A percentile compares a stretch with the other conserved stretches of the same genome.
These are phyloP conservation scores for Sporobolomyces roseus DNA, from an alignment of 768 basidiomycete species.

Conservation along the genomic window DNA sequence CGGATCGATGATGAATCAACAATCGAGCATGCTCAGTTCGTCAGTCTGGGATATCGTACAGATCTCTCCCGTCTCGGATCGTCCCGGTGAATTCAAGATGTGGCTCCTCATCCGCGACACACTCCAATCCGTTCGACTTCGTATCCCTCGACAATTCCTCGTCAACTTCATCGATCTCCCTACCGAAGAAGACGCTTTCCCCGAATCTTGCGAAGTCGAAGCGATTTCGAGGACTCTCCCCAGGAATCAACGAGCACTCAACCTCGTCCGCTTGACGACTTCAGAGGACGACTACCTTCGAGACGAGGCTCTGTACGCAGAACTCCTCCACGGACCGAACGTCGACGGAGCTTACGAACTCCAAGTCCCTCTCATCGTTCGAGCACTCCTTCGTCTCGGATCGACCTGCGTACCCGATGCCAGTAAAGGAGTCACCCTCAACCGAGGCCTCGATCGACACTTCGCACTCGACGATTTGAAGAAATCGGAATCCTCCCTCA, in stretches of 20 bases:
- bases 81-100: slow-evolving; percentile 72
- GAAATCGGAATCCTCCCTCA: slow-evolving; percentile 56
- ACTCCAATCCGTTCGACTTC: slow-evolving; percentile 72
- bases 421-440: slow-evolving; percentile 63
- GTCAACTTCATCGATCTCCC: slow-evolving; percentile 75
- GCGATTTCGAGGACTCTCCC: slow-evolving; percentile 75
- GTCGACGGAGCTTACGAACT: slow-evolving; percentile 92
- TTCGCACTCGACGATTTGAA: slow-evolving; percentile 80
- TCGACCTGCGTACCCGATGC: slow-evolving; percentile 71
- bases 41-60: slow-evolving; percentile 90
- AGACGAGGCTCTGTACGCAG: slow-evolving; percentile 84
- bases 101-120: slow-evolving; percentile 82
- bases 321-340: slow-evolving; percentile 86
- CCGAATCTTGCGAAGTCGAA: slow-evolving; percentile 54
- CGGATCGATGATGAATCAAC: slow-evolving; percentile 47
- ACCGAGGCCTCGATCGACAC: slow-evolving; percentile 72
- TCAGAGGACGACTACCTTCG: slow-evolving; percentile 78
- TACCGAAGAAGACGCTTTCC: slow-evolving; percentile 60
- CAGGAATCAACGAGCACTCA: slow-evolving; percentile 66
- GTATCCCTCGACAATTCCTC: slow-evolving; percentile 88
- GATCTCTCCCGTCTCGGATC: slow-evolving; percentile 52
- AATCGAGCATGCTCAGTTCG: slow-evolving; percentile 56
- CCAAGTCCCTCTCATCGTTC: slow-evolving; percentile 80
- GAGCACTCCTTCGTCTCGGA: slow-evolving; percentile 77
- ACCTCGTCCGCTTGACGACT: slow-evolving; percentile 78